Conservation (phyloP, 345 rosid genomes). For the Stellera chamaejasme region DNA sequence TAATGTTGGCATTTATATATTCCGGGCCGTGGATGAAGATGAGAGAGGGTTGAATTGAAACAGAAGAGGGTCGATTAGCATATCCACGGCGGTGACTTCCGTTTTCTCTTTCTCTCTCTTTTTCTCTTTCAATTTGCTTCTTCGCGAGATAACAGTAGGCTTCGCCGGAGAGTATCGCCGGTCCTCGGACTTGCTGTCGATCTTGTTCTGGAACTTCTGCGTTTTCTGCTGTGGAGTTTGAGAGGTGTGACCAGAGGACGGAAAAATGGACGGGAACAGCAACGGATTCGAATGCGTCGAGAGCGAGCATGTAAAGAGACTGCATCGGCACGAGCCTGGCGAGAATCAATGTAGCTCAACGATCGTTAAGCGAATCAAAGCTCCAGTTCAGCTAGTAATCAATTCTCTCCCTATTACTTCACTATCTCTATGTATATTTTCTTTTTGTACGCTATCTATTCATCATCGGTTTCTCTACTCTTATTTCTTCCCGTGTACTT, state of each 20-base stretch:
- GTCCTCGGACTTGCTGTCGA: constrained; percentile 7
- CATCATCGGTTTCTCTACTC: not conserved
- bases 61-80: too few relatives aligned
- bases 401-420: constrained; percentile 15
- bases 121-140: too few relatives aligned
- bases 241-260: constrained; percentile 11
- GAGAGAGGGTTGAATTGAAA: too few relatives aligned
- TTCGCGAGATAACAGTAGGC: not conserved
- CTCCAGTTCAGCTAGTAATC: constrained; percentile 88
- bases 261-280: constrained; percentile 35
- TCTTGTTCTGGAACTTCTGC: constrained; percentile 5
- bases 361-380: constrained; percentile 77
- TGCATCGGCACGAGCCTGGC: constrained; percentile 48
- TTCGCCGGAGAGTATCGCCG: not conserved
- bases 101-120: too few relatives aligned
- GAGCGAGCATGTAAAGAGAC: constrained; percentile 48
- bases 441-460: not conserved
- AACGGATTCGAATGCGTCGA: constrained; percentile 29
- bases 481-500: constrained; percentile 4
- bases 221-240: constrained; percentile 1
- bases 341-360: constrained; percentile 79
- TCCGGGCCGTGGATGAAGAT: too few relatives aligned
- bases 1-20: too few relatives aligned
- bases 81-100: too few relatives aligned
- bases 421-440: not conserved